Conservation (phyloP, 345 rosid genomes). For the Eucalyptus decipiens region DNA sequence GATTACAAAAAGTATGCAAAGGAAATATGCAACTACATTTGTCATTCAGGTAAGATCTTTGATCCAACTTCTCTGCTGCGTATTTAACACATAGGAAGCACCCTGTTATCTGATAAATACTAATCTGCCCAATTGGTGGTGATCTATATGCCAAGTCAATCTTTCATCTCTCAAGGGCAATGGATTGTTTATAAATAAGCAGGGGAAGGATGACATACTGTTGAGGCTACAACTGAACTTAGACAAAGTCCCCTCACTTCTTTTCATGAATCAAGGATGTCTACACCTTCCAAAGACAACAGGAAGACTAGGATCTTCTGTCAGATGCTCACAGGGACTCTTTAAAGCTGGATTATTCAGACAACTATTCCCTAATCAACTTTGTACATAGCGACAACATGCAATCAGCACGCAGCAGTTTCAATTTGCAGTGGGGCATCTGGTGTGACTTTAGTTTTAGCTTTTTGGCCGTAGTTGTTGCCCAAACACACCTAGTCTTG, state of each 20-base stretch:
- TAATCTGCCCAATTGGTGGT: background rate
- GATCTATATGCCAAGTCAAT: background rate
- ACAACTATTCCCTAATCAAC: background rate
- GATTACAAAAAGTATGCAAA: no score
- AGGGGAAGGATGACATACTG: background rate
- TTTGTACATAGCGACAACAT: background rate
- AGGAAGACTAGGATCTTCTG: background rate
- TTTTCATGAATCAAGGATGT: background rate
- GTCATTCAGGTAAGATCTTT: background rate
- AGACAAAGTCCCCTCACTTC: background rate
- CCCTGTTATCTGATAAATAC: background rate
- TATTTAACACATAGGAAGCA: background rate
- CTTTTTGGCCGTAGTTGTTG: background rate
- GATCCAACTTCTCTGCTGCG: background rate
- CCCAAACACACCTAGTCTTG: background rate
- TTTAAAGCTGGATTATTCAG: background rate
- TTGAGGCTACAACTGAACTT: background rate
- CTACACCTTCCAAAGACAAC: background rate
- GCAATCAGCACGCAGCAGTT: background rate
- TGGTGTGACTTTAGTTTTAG: background rate
- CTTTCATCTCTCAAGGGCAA: background rate
- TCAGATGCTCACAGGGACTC: background rate
- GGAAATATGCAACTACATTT: background rate
- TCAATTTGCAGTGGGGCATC: background rate
- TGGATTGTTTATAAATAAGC: background rate